Evolutionary conservation across 345 rosid species (phyloP), one percentile per base, ranked within the genome.

Genomic region (Gossypium herbaceum): DNA sequence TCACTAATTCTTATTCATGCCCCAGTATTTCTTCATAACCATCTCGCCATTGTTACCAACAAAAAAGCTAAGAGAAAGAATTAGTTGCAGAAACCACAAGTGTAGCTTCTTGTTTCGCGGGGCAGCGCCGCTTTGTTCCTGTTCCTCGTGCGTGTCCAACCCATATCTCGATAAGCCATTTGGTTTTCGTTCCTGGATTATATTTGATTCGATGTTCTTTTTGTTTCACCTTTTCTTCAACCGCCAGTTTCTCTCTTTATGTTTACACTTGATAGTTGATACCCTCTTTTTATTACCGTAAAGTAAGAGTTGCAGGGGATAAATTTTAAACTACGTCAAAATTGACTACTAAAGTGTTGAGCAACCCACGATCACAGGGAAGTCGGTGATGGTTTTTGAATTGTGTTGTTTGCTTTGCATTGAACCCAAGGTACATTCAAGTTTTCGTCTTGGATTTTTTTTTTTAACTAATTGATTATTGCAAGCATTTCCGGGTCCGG

Each of bases 371-470:
- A 82, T 86, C 80, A 78, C 41, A 43, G 90, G 86, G 82, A 76
- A 84, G 89, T 89, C 91, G 91, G 93, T 81, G 76, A 65, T 71
- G 48, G 75, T 73, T 72, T 77, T 85, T 75, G 73, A 73, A 51
- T 75, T 39, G 52, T 76, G 24, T 58, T 59, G 71, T 54, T 60
- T 85, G 83, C 91, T 86, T 89, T 81, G 87, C 87, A 82, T 79
- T 63, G 83, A 88, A 86, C 81, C 86, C 88, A 76, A 91, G 90
- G 90, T 87, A 81, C 27, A 45, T 60, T 59, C 72, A 12, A 73
- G 75, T 78, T 74, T 79, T 77, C 81, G 58, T 68, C 77, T 43
- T 70, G 81, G 70, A 12, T 48, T 9, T 57, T 57, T 55, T 19
- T 56, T 17, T 55, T 55, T 56, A 19, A 19, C 9, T 9, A 4